These are phyloP conservation scores for Lophiotrema nucula DNA, from an alignment of 495 filamentous ascomycete genomes.

Conservation along the genomic window DNA sequence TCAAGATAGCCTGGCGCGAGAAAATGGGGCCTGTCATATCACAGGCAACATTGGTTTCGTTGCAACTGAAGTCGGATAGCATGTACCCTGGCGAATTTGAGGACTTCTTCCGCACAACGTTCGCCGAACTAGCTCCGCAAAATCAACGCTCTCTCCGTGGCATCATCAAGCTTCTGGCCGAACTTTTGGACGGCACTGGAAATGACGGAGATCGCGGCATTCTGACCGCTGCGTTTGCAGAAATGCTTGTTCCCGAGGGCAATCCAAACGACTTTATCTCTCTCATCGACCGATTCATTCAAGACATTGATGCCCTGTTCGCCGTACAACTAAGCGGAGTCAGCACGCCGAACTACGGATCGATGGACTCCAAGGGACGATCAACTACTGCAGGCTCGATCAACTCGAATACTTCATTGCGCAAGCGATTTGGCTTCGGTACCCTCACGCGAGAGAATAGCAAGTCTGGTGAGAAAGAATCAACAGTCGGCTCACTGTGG, in stretches of 20 bases:
- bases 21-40: slow-evolving; percentile 82
- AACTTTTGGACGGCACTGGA: slow-evolving; percentile 86
- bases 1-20: slow-evolving; percentile 82
- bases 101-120: slow-evolving; percentile 72
- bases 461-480: slow-evolving; percentile 67
- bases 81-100: slow-evolving; percentile 76
- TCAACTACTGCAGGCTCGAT: slow-evolving; percentile 57
- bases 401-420: slow-evolving; percentile 72
- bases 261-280: slow-evolving; percentile 83
- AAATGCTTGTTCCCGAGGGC: slow-evolving; percentile 75
- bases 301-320: slow-evolving; percentile 87
- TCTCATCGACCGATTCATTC: slow-evolving; percentile 84
- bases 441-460: slow-evolving; percentile 73
- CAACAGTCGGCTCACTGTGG: slow-evolving; percentile 74
- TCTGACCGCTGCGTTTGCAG: slow-evolving; percentile 85
- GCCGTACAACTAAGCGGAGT: slow-evolving; percentile 54
- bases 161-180: slow-evolving; percentile 79
- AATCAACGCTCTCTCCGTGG: slow-evolving; percentile 85
- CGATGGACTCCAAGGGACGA: slow-evolving; percentile 48
- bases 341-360: slow-evolving; percentile 42
- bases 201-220: slow-evolving; percentile 92
- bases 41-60: slow-evolving; percentile 57
- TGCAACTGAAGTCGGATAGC: slow-evolving; percentile 74
- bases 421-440: slow-evolving; percentile 78
- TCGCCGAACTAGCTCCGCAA: slow-evolving; percentile 82